A percentile compares a stretch with the other conserved stretches of the same genome.
These are phyloP conservation scores for Metarhizium brunneum DNA, from an alignment of 2,329 filamentous ascomycete genomes.

Conservation along the genomic window DNA sequence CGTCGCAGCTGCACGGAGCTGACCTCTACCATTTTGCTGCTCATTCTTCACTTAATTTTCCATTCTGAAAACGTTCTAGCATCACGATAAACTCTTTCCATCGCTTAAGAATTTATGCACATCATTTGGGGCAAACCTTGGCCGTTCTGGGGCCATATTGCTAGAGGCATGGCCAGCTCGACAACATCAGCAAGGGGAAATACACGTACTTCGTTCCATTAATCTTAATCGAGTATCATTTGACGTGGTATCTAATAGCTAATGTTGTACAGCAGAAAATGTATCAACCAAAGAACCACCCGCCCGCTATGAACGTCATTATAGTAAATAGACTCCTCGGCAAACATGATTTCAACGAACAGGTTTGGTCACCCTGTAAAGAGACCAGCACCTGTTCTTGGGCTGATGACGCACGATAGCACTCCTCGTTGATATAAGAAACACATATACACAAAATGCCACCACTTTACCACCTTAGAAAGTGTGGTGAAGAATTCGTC, in stretches of 20 bases:
- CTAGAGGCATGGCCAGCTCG: not conserved
- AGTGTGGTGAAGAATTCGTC: conserved; percentile 26
- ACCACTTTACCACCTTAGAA: conserved; percentile 19
- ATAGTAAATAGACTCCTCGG: not conserved
- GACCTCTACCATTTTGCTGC: too few relatives aligned
- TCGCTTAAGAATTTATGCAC: not conserved
- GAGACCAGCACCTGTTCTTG: not conserved
- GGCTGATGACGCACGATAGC: not conserved
- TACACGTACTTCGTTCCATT: not conserved
- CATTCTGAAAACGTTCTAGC: too few relatives aligned
- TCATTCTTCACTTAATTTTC: too few relatives aligned
- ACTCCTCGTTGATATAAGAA: not conserved
- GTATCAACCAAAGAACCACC: not conserved
- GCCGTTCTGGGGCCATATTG: not conserved
- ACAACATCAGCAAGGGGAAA: not conserved
- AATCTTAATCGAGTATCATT: not conserved
- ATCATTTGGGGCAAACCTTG: too few relatives aligned
- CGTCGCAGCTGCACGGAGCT: too few relatives aligned
- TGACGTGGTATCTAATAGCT: conserved; percentile 15
- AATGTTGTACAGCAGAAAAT: conserved; percentile 11
- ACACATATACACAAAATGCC: not conserved
- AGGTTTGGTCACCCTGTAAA: not conserved
- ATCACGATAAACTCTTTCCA: not conserved
- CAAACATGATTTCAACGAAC: not conserved
- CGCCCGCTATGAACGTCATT: not conserved